Evolutionary conservation across 1,139 yeast species (phyloP).

Genomic region (Petasospora fabianii): DNA sequence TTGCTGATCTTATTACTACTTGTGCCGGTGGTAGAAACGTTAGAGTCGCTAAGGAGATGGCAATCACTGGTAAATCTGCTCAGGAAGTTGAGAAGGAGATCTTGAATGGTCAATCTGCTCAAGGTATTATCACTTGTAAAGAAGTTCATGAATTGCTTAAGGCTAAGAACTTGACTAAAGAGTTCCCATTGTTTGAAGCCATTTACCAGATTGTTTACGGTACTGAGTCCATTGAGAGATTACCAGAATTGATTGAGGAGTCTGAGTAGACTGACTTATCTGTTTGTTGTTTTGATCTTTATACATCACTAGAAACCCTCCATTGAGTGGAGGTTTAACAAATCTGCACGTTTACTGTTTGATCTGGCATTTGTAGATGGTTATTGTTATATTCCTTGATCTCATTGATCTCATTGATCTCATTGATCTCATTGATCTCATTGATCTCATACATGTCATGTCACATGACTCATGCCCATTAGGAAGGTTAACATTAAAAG

Average conservation of each 20-base stretch:
- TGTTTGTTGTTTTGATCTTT: too few relatives aligned
- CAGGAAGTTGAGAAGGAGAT: constrained; percentile 72
- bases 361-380: too few relatives aligned
- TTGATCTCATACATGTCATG: too few relatives aligned
- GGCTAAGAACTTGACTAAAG: constrained; percentile 50
- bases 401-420: too few relatives aligned
- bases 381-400: too few relatives aligned
- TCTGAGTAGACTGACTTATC: constrained; percentile 14
- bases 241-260: constrained; percentile 52
- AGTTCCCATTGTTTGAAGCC: constrained; percentile 79
- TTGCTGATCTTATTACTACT: constrained; percentile 87
- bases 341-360: too few relatives aligned
- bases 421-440: too few relatives aligned
- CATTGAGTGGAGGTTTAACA: too few relatives aligned
- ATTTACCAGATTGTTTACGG: constrained; percentile 75
- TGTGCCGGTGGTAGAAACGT: constrained; percentile 91
- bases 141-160: constrained; percentile 78
- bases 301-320: too few relatives aligned
- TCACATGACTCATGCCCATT: too few relatives aligned
- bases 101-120: constrained; percentile 84
- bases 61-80: constrained; percentile 61
- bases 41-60: constrained; percentile 73
- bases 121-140: constrained; percentile 76
- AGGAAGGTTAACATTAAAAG: too few relatives aligned
- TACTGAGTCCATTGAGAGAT: constrained; percentile 51